Base-by-base conservation (phyloP, 441 rosid species). In the Cnidoscolus chayamansa region DNA sequence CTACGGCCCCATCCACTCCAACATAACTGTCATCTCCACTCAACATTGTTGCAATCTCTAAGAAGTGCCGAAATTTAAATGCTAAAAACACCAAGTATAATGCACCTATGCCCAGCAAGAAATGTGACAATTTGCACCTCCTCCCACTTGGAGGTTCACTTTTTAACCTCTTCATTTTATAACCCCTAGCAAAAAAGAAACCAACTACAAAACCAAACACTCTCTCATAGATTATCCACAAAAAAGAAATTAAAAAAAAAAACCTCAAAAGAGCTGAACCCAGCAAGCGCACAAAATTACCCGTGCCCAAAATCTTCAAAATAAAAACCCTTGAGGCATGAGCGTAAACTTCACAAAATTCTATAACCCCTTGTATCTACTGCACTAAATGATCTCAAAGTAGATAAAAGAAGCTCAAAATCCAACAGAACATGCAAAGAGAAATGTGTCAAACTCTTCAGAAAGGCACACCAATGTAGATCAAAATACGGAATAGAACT, bases 41-140 rank as follows among this genome's bases (percentile, higher is more conserved):
- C 76, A 92, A 71, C 82, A 86, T 63, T 6, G 92, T 76, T 0
- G 88, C 90, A 83, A 84, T 79, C 84, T 90, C 87, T 54, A 94
- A 74, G 76, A 92, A 92, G 79, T 84, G 88, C 31, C 93, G 96
- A 77, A 94, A 87, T 85, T 92, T 94, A 32, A 86, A 83, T 20
- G 92, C 90, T 70, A 92, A 79, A 75, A 94, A 89, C 74, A 90
- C 73, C 78, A 94, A 82, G 85, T 92, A 94, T 58, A 89, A 74
- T 58, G 84, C 84, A 40, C 85, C 93, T 55, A 91, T 10, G 57
- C 79, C 90, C 75, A 92, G 70, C 77, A 90, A 76, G 15, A 90
- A 74, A 86, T 92, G 97, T 53, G 97, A 88, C 84, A 88, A 73
- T 79, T 81, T 94, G 85, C 78, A 88, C 86, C 89, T 88, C 86